These are phyloP conservation scores for Pyricularia sp. DNA, from an alignment of 2,329 filamentous ascomycete genomes.

Conservation along the genomic window DNA sequence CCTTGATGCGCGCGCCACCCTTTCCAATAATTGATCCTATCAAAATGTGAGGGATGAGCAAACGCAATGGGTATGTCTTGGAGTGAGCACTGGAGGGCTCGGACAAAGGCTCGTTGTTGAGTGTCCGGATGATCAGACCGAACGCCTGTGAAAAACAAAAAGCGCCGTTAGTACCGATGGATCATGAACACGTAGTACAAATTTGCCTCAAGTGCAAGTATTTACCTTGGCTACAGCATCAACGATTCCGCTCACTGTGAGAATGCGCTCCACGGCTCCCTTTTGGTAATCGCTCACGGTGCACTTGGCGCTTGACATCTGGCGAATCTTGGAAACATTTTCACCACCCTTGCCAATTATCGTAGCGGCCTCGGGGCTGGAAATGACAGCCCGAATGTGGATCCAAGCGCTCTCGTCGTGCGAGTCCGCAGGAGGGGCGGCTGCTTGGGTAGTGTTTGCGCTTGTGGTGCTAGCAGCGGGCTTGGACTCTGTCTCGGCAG, in stretches of 20 bases:
- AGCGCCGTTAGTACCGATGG: not conserved
- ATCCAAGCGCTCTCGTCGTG: slow-evolving; percentile 95
- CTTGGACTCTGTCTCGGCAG: slow-evolving; percentile 48
- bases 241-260: slow-evolving; percentile 92
- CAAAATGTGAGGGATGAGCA: slow-evolving; percentile 90
- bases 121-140: slow-evolving; percentile 90
- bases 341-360: slow-evolving; percentile 98
- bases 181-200: not conserved
- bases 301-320: slow-evolving; percentile 91
- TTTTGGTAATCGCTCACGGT: slow-evolving; percentile 98
- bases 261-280: slow-evolving; percentile 90
- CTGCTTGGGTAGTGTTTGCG: slow-evolving; percentile 25
- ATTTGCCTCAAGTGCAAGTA: slow-evolving; percentile 7
- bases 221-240: slow-evolving; percentile 91
- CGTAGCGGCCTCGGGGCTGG: slow-evolving; percentile 91
- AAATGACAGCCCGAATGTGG: slow-evolving; percentile 92
- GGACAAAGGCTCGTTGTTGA: slow-evolving; percentile 91
- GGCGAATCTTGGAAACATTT: slow-evolving; percentile 94
- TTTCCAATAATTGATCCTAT: slow-evolving; percentile 99
- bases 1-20: slow-evolving; percentile 85
- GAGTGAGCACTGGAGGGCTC: slow-evolving; percentile 82
- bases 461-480: slow-evolving; percentile 25
- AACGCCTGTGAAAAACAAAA: slow-evolving; percentile 54
- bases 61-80: slow-evolving; percentile 91
- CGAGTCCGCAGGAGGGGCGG: slow-evolving; percentile 35